Conservation (phyloP, 1,284 basidiomycete genomes). For the Pseudozyma thailandica region DNA sequence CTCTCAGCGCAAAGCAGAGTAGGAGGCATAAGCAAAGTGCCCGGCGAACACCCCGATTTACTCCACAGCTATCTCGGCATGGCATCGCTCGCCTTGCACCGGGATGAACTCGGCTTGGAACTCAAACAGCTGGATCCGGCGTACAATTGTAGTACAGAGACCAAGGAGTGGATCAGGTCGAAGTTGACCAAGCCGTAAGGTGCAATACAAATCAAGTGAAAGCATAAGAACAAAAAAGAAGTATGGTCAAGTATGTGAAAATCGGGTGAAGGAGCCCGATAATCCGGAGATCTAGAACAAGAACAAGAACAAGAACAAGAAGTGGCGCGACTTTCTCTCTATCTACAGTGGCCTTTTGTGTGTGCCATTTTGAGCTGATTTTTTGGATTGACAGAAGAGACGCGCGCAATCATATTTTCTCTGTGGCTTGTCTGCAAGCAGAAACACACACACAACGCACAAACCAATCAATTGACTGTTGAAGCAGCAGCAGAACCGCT, state of each 20-base stretch:
- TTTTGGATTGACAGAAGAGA: too few species aligned
- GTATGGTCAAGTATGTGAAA: not conserved
- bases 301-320: not conserved
- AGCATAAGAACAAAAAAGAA: not conserved
- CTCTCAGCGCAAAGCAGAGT: constrained; percentile 55
- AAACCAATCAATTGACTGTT: constrained; percentile 3
- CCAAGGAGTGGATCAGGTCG: constrained; percentile 17
- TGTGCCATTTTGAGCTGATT: not conserved
- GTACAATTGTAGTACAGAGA: constrained; percentile 18
- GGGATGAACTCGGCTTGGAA: constrained; percentile 14
- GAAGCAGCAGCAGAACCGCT: too few species aligned
- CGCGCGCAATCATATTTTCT: too few species aligned
- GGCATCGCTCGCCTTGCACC: constrained; percentile 58
- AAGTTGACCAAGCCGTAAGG: constrained; percentile 13
- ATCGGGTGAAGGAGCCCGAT: not conserved
- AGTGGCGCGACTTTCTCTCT: constrained; percentile 20
- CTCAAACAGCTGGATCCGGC: constrained; percentile 26
- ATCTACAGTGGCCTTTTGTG: not conserved
- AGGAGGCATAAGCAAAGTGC: constrained; percentile 63
- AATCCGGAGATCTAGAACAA: not conserved
- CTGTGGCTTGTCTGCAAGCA: too few species aligned
- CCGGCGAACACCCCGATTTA: constrained; percentile 56
- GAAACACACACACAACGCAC: too few species aligned
- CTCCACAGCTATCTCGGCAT: constrained; percentile 64
- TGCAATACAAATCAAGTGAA: not conserved